Evolutionary conservation across 2,329 filamentous ascomycete species (phyloP), one percentile per base, ranked within the genome.

Genomic region (Trichoderma koningii): DNA sequence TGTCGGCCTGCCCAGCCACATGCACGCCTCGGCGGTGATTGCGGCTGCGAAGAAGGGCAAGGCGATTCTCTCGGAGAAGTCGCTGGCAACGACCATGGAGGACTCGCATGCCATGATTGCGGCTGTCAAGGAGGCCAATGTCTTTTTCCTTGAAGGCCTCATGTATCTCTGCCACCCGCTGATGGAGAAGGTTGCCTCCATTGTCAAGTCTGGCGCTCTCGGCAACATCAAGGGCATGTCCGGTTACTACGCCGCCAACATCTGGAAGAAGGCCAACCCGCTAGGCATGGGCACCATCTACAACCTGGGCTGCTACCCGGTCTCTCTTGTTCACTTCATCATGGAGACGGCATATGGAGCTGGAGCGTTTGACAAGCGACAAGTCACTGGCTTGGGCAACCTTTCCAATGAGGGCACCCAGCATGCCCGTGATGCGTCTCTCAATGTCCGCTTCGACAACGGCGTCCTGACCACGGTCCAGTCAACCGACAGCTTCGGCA

Each of bases 231-330:
- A 68, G 21, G 67, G 67, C 38, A 67, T 73, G 17, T 69, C 69
- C 3, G 71, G 67, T 38, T 70, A 72, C 65, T 72, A 73, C 64
- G 70, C 71, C 7, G 70, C 71, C 60, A 68, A 72, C 59, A 72
- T 73, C 60, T 71, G 70, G 65, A 67, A 68, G 26, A 70, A 70
- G 57, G 71, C 71, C 57, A 73, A 73, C 48, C 71, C 71, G 10
- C 55, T 70, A 23, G 71, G 71, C 12, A 70, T 68, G 69, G 71
- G 71, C n/a, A 73, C 71, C 30, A 73, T 73, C 47, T 73, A 73
- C 63, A 73, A 73, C 65, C 65, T 73, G 42, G 71, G 71, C 6
- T 73, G 71, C 66, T 73, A 73, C 26, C 71, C 71, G 2, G 71
- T 71, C 23, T 73, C 71, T 3, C 69, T 73, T 21, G 59, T 72